phyloP scores from a whole-genome alignment of 2,329 filamentous ascomycete genomes.

The Phialophora chinensis region DNA sequence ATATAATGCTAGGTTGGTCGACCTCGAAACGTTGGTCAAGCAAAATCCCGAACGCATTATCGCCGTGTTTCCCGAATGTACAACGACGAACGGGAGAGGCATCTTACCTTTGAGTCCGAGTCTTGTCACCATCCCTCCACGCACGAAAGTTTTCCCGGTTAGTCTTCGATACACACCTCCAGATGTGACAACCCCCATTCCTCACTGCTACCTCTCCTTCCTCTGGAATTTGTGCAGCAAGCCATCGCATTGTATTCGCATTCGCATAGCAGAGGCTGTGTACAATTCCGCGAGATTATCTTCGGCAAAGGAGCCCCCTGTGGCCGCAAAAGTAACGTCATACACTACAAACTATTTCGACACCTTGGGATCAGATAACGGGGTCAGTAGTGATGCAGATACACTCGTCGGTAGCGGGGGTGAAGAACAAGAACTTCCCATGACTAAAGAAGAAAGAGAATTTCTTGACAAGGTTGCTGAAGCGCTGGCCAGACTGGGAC shows the following conservation, averaged over 20 bases:
- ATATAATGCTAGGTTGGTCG: constrained; percentile 58
- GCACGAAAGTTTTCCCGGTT: constrained; percentile 84
- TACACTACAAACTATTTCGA: constrained; percentile 57
- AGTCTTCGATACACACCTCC: constrained; percentile 86
- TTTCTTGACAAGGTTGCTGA: constrained; percentile 82
- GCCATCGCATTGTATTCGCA: constrained; percentile 86
- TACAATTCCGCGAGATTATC: constrained; percentile 33
- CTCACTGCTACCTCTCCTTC: constrained; percentile 73
- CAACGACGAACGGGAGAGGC: constrained; percentile 89
- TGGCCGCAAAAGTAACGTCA: constrained; percentile 39
- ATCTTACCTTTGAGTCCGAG: constrained; percentile 83
- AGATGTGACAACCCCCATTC: constrained; percentile 89
- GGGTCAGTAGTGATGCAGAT: constrained; percentile 36
- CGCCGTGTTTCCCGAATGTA: constrained; percentile 90
- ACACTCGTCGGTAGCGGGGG: constrained; percentile 40
- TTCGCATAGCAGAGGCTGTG: constrained; percentile 82
- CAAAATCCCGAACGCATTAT: constrained; percentile 76
- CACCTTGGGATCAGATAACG: constrained; percentile 49
- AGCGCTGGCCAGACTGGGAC: constrained; percentile 80
- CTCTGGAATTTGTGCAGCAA: constrained; percentile 84
- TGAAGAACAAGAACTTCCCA: constrained; percentile 42
- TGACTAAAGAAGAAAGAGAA: constrained; percentile 65
- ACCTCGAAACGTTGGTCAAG: constrained; percentile 67
- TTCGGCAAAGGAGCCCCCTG: constrained; percentile 8
- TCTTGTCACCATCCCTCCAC: constrained; percentile 69